Evolutionary conservation across 2,329 filamentous ascomycete genomes (phyloP).

Genomic region (Aspergillus sp.): DNA sequence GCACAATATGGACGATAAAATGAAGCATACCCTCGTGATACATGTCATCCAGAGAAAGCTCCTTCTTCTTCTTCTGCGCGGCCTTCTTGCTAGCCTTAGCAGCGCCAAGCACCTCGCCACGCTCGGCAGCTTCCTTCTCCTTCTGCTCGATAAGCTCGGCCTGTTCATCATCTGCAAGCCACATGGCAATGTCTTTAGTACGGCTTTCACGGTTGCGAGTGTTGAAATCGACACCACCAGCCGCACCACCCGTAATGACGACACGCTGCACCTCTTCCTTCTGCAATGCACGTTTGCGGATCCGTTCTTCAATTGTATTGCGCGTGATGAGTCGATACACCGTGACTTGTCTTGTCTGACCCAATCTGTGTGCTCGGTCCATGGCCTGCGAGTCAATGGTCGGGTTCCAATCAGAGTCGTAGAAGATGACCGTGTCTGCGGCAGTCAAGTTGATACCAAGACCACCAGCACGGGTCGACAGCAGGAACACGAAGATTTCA

Average conservation of each 20-base stretch:
- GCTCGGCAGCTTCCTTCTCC: slow-evolving; percentile 73
- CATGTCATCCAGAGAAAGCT: slow-evolving; percentile 81
- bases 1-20: background rate
- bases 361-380: slow-evolving; percentile 96
- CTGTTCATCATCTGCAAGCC: slow-evolving; percentile 95
- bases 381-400: slow-evolving; percentile 98
- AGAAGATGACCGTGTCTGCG: slow-evolving; percentile 98
- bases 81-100: slow-evolving; percentile 57
- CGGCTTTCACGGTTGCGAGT: slow-evolving; percentile 84
- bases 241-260: slow-evolving; percentile 80
- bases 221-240: slow-evolving; percentile 90
- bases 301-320: slow-evolving; percentile 95
- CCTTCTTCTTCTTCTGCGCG: slow-evolving; percentile 52
- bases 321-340: slow-evolving; percentile 97
- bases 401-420: slow-evolving; percentile 98
- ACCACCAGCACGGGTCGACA: slow-evolving; percentile 94
- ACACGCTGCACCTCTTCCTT: slow-evolving; percentile 99
- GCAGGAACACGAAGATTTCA: slow-evolving; percentile 93
- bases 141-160: slow-evolving; percentile 88
- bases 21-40: slow-evolving; percentile 86
- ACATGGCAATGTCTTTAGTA: slow-evolving; percentile 97
- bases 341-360: slow-evolving; percentile 90
- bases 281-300: slow-evolving; percentile 90
- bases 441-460: slow-evolving; percentile 95
- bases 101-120: slow-evolving; percentile 56